phyloP scores from a whole-genome alignment of 345 rosid species.

The Erucastrum elatum region DNA sequence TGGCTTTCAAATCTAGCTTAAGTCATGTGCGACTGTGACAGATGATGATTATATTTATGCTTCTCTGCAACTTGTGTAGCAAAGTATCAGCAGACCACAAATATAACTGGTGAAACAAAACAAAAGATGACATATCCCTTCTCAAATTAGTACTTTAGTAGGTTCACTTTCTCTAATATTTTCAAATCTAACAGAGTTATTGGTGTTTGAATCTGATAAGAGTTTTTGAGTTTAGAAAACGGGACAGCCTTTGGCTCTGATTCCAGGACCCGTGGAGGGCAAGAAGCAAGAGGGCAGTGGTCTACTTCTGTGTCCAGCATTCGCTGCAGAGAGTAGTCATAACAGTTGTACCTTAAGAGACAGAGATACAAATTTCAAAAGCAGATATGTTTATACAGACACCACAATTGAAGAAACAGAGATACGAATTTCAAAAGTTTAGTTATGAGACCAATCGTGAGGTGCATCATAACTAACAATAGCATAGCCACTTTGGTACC shows the following conservation, averaged over 20 bases:
- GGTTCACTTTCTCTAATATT: neutral
- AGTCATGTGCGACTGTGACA: constrained; percentile 5
- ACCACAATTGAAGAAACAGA: neutral
- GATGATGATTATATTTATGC: neutral
- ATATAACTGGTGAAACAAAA: constrained; percentile 10
- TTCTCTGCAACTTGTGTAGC: too few relatives aligned
- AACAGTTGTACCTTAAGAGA: neutral
- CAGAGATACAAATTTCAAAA: neutral
- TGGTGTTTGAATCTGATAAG: neutral
- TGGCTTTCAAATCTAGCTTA: constrained; percentile 22
- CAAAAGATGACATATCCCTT: constrained; percentile 14
- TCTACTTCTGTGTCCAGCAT: constrained; percentile 56
- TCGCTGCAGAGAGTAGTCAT: constrained; percentile 68
- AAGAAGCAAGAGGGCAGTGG: constrained; percentile 53
- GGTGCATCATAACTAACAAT: neutral
- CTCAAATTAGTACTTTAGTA: neutral
- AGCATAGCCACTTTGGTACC: constrained; percentile 8
- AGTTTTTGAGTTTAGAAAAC: constrained; percentile 41
- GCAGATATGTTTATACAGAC: neutral
- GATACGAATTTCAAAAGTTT: neutral
- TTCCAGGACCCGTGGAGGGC: constrained; percentile 80
- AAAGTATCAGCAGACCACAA: neutral
- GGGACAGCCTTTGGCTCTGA: constrained; percentile 61
- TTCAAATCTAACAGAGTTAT: neutral
- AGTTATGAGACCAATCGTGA: neutral